Evolutionary conservation across 768 basidiomycete species (phyloP).

Genomic region (Piloderma croceum): DNA sequence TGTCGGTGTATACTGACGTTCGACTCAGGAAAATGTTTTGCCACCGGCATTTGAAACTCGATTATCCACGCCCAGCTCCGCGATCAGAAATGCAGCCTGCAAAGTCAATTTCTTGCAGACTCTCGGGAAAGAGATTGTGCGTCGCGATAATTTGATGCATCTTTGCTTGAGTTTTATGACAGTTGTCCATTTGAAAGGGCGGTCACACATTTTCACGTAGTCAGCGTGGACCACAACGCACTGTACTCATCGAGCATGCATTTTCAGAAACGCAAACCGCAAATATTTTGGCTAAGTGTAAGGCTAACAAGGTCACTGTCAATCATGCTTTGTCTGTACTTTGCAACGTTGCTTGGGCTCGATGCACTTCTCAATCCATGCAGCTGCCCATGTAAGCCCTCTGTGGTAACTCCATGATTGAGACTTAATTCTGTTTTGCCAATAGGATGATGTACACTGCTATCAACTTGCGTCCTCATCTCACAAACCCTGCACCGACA

Average conservation of each 20-base stretch:
- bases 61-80: conserved; percentile 16
- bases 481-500: conserved; percentile 11
- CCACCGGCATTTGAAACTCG: conserved; percentile 26
- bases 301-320: conserved; percentile 10
- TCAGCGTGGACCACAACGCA: too few relatives aligned
- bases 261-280: too few relatives aligned
- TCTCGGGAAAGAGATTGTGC: too few relatives aligned
- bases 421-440: too few relatives aligned
- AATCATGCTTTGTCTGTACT: conserved; percentile 16
- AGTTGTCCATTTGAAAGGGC: too few relatives aligned
- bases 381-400: conserved; percentile 4
- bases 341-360: conserved; percentile 16
- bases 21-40: conserved; percentile 13
- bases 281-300: conserved; percentile 11
- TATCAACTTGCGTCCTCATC: conserved; percentile 13
- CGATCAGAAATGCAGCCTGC: too few relatives aligned
- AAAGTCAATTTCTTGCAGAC: too few relatives aligned
- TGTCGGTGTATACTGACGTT: too few relatives aligned
- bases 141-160: too few relatives aligned
- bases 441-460: conserved; percentile 18
- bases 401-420: conserved; percentile 7
- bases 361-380: background rate
- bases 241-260: too few relatives aligned
- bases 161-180: too few relatives aligned
- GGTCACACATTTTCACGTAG: too few relatives aligned